A percentile compares a stretch with the other conserved stretches of the same genome.
Evolutionary conservation across 768 basidiomycete genomes (phyloP).

Genomic region (Pleurotus giganteus): DNA sequence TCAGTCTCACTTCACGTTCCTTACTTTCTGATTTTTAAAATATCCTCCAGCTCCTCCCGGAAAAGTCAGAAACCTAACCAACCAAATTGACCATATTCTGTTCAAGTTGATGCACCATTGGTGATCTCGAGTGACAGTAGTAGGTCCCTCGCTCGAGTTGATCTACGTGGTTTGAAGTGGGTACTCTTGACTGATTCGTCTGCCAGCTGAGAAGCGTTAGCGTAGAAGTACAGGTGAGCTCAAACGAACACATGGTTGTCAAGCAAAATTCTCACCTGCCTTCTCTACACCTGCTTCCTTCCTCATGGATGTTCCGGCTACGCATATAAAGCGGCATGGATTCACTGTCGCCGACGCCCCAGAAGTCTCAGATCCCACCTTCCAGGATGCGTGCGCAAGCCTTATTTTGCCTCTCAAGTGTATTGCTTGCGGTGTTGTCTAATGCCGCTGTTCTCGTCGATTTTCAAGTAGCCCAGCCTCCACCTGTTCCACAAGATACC

Average conservation of each 20-base stretch:
- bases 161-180: not conserved
- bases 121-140: no score
- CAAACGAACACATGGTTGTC: slow-evolving; percentile 1
- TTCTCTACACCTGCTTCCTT: not conserved
- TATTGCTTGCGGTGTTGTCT: not conserved
- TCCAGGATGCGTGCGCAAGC: not conserved
- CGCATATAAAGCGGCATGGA: slow-evolving; percentile 5
- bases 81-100: no score
- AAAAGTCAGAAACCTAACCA: no score
- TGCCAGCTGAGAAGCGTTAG: not conserved
- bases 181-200: not conserved
- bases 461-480: slow-evolving; percentile 76
- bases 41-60: not conserved
- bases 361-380: not conserved
- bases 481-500: slow-evolving; percentile 57
- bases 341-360: not conserved
- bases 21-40: no score
- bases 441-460: slow-evolving; percentile 48
- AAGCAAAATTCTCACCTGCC: slow-evolving; percentile 5
- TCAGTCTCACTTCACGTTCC: no score
- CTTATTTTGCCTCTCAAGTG: not conserved
- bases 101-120: no score
- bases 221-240: not conserved
- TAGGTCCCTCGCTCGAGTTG: no score
- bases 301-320: not conserved